Conservation (phyloP, 306 rosid genomes). For the Ceratonia siliqua region DNA sequence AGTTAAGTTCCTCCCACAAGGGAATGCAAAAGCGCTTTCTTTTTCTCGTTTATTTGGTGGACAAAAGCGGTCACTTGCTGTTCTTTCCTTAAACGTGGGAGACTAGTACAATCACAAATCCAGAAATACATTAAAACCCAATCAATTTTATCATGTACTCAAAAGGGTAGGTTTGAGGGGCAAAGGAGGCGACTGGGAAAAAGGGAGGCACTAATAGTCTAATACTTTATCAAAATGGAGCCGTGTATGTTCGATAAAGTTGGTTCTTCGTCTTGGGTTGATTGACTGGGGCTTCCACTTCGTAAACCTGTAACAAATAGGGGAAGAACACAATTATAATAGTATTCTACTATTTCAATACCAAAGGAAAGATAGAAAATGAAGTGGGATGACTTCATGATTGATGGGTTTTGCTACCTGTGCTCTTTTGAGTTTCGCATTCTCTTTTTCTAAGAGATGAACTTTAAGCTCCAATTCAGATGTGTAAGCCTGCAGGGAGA, state of each 20-base stretch:
- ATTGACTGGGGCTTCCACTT: constrained; percentile 18
- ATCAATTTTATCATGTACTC: background rate
- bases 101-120: background rate
- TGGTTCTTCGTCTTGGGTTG: constrained; percentile 37
- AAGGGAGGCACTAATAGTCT: background rate
- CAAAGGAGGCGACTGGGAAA: background rate
- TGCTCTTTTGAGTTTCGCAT: constrained; percentile 48
- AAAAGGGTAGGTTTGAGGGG: background rate
- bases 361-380: background rate
- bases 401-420: constrained; percentile 36
- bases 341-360: background rate
- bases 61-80: background rate
- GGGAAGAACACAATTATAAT: background rate
- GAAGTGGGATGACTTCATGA: background rate
- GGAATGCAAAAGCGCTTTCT: constrained; percentile 9
- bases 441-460: constrained; percentile 49
- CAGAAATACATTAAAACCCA: background rate
- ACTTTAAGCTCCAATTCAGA: constrained; percentile 57
- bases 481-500: constrained; percentile 59
- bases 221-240: constrained; percentile 53
- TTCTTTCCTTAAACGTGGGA: background rate
- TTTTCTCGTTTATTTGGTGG: background rate
- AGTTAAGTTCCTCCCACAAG: background rate
- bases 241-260: constrained; percentile 54
- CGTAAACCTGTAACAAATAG: constrained; percentile 37